phyloP scores from a whole-genome alignment of 352 stramenopile species.

The Pythium dissotocum region DNA sequence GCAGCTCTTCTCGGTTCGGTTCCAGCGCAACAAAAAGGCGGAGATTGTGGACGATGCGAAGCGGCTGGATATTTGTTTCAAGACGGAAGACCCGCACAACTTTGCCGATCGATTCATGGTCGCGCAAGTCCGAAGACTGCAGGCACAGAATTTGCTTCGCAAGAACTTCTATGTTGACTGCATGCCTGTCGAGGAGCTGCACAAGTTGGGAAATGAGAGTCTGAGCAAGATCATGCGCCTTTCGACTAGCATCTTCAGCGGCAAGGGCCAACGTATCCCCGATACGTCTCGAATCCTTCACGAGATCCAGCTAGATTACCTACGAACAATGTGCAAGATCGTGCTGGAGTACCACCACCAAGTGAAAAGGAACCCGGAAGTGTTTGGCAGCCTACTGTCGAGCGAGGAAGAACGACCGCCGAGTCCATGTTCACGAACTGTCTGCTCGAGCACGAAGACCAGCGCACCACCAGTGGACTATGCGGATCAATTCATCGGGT shows the following conservation, averaged over 20 bases:
- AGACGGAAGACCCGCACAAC: slow-evolving; percentile 71
- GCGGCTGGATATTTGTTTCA: slow-evolving; percentile 77
- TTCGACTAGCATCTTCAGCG: slow-evolving; percentile 64
- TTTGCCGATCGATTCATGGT: slow-evolving; percentile 76
- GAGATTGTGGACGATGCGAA: slow-evolving; percentile 53
- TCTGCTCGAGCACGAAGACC: slow-evolving; percentile 23
- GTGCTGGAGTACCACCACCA: slow-evolving; percentile 84
- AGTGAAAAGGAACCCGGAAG: slow-evolving; percentile 46
- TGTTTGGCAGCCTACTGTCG: slow-evolving; percentile 59
- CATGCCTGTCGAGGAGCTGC: slow-evolving; percentile 81
- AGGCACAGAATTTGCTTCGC: slow-evolving; percentile 65
- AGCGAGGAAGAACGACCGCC: slow-evolving; percentile 45
- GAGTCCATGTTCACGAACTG: slow-evolving; percentile 42
- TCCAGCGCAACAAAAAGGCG: slow-evolving; percentile 62
- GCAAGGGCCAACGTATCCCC: slow-evolving; percentile 63
- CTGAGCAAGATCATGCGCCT: slow-evolving; percentile 75
- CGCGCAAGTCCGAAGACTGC: slow-evolving; percentile 54
- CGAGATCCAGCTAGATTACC: slow-evolving; percentile 91
- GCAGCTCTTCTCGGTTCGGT: slow-evolving; percentile 56
- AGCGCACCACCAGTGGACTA: slow-evolving; percentile 72
- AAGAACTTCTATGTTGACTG: slow-evolving; percentile 88
- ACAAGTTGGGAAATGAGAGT: slow-evolving; percentile 81
- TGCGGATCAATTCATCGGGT: slow-evolving; percentile 83
- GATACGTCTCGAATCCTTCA: slow-evolving; percentile 79
- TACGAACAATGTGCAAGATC: slow-evolving; percentile 92